Evolutionary conservation across 2,329 filamentous ascomycete species (phyloP), one percentile per base, ranked within the genome.

Genomic region (Capronia coronata): DNA sequence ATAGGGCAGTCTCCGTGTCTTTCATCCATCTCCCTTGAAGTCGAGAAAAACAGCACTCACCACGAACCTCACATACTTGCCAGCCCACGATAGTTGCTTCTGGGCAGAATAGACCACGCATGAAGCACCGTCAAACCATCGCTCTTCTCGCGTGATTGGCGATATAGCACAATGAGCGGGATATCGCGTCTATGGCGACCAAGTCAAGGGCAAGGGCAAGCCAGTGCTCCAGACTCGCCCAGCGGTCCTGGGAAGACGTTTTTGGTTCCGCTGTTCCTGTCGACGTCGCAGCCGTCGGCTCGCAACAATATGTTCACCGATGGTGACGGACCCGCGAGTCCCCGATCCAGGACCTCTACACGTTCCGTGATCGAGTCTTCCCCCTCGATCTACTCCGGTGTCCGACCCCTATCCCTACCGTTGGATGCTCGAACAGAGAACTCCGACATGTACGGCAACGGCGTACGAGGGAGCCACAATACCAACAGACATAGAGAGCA

Each of bases 281-380:
- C 52, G 2, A 42, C 52, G 5, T 51, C 54, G 10, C 44, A 46
- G 9, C 43, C 45, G 10, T 50, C 50, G 19, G 41, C 43, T 7
- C 48, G 44, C 21, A 54, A 52, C 41, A 51, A 52, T 34, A 8
- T 43, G 7, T 53, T 53, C 25, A 41, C 44, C 11, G 46, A 38
- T 16, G 52, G 48, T 13, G 43, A 43, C 5, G 40, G 48, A n/a
- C 43, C 52, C n/a, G n/a, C 48, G 10, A 46, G 39, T 27, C 48
- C 52, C 19, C 56, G 62, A 47, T 59, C 60, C 8, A 46, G 48
- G 16, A 40, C 48, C 3, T 63, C 62, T 8, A 61, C 58, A 23
- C 54, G 58, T 14, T 59, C 61, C 11, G 45, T 62, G 25, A 61
- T 63, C 30, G 59, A 62, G 41, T 45, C 53, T 13, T 40, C 47